Percentiles rank a stretch among this genome's conserved stretches.
These are phyloP conservation scores for Spencermartinsiella ligniputridi DNA, from an alignment of 1,139 yeast genomes.

Conservation along the genomic window DNA sequence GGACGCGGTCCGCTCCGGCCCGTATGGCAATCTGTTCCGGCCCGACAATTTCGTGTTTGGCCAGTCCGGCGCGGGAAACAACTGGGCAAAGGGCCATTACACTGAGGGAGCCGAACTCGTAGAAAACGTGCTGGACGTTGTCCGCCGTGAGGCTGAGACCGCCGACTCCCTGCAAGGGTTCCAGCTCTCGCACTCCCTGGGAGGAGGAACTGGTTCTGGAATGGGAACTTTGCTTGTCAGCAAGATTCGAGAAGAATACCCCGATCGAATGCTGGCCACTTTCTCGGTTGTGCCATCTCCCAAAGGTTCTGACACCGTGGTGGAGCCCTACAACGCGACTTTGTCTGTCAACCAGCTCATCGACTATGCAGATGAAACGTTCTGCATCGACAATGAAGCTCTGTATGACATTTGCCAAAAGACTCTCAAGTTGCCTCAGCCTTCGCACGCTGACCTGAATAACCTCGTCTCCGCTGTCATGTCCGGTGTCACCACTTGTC, in stretches of 20 bases:
- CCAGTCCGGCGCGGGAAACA: conserved; percentile 89
- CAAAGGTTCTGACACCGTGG: conserved; percentile 85
- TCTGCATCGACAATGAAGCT: conserved; percentile 93
- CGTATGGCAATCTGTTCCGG: conserved; percentile 77
- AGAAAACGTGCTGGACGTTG: conserved; percentile 81
- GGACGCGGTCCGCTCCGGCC: conserved; percentile 73
- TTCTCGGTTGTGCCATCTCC: conserved; percentile 92
- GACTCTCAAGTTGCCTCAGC: conserved; percentile 75
- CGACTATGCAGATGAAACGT: conserved; percentile 86
- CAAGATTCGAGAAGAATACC: conserved; percentile 80
- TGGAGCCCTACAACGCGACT: conserved; percentile 91
- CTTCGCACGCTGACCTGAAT: conserved; percentile 74
- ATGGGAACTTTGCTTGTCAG: conserved; percentile 84
- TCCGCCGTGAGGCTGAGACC: conserved; percentile 90
- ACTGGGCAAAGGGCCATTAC: conserved; percentile 96
- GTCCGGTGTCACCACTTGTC: conserved; percentile 86
- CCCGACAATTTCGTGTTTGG: conserved; percentile 89
- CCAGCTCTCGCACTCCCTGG: conserved; percentile 88
- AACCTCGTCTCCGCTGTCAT: conserved; percentile 80
- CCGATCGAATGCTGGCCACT: conserved; percentile 95
- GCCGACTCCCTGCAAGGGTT: conserved; percentile 92
- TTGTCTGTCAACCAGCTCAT: conserved; percentile 88
- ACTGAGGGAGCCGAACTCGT: conserved; percentile 94
- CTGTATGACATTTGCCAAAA: conserved; percentile 82
- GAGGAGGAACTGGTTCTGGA: conserved; percentile 98